Evolutionary conservation across 768 basidiomycete genomes (phyloP).

Genomic region (Suillus alpinus): DNA sequence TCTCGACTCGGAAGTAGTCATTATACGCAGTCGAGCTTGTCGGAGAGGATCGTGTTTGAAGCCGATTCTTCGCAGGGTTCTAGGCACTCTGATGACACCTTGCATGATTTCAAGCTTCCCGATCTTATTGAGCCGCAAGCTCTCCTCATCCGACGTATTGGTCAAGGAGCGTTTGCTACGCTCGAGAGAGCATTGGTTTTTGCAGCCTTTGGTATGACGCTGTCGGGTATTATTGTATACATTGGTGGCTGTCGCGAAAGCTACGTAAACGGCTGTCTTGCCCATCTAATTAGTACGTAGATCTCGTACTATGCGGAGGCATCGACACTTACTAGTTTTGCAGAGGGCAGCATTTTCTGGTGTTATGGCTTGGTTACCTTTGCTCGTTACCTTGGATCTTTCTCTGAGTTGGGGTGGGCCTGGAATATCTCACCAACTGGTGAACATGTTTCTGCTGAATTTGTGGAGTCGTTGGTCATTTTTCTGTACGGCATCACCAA

Average conservation of each 20-base stretch:
- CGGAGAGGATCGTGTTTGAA: conserved; percentile 55
- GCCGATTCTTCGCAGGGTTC: conserved; percentile 37
- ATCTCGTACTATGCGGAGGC: background rate
- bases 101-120: conserved; percentile 40
- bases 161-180: conserved; percentile 47
- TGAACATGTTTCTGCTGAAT: conserved; percentile 62
- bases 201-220: conserved; percentile 61
- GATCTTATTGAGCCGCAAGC: conserved; percentile 13
- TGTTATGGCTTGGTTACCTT: conserved; percentile 86
- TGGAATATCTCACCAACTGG: conserved; percentile 76
- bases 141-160: conserved; percentile 39
- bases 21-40: conserved; percentile 43
- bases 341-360: conserved; percentile 93
- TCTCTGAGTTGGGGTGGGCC: conserved; percentile 87
- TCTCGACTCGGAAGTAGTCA: conserved; percentile 13
- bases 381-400: conserved; percentile 91
- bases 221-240: conserved; percentile 77
- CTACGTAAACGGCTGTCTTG: conserved; percentile 80
- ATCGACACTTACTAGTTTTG: background rate
- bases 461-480: conserved; percentile 76
- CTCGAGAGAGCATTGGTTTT: conserved; percentile 66
- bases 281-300: conserved; percentile 84
- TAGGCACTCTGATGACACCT: conserved; percentile 56
- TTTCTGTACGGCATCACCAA: conserved; percentile 89
- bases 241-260: conserved; percentile 82